These are phyloP conservation scores for Euphrasia confusa DNA, from an alignment of 257 asterid species.

Conservation along the genomic window DNA sequence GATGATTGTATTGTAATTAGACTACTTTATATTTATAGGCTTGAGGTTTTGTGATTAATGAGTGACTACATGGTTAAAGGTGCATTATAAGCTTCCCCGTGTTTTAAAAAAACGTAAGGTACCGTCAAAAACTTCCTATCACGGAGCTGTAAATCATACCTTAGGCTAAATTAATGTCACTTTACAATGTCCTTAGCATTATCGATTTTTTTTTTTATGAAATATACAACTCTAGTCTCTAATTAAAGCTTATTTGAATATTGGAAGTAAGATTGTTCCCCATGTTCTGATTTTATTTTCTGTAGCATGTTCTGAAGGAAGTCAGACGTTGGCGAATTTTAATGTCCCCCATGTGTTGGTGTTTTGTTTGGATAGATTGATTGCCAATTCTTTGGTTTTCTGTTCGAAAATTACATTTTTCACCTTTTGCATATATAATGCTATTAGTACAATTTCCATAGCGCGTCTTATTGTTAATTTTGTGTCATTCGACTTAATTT, in stretches of 20 bases:
- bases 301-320: not conserved
- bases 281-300: too few relatives aligned
- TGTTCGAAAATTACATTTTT: slow-evolving; percentile 2
- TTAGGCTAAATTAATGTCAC: not conserved
- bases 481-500: not conserved
- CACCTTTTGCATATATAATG: not conserved
- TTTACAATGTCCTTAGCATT: not conserved
- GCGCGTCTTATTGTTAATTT: not conserved
- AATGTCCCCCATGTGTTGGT: not conserved
- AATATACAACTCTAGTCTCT: not conserved
- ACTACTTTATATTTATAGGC: not conserved
- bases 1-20: not conserved
- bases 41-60: not conserved
- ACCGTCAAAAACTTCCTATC: too few relatives aligned
- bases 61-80: not conserved
- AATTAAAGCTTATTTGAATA: not conserved
- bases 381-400: not conserved
- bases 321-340: not conserved
- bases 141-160: not conserved
- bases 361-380: not conserved
- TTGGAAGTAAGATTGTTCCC: not conserved
- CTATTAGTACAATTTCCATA: not conserved
- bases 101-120: not conserved
- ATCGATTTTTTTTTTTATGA: too few relatives aligned
- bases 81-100: not conserved